Evolutionary conservation across 1,284 basidiomycete genomes (phyloP), one percentile per base, ranked within the genome.

Genomic region (Hypsizygus ulmarius): DNA sequence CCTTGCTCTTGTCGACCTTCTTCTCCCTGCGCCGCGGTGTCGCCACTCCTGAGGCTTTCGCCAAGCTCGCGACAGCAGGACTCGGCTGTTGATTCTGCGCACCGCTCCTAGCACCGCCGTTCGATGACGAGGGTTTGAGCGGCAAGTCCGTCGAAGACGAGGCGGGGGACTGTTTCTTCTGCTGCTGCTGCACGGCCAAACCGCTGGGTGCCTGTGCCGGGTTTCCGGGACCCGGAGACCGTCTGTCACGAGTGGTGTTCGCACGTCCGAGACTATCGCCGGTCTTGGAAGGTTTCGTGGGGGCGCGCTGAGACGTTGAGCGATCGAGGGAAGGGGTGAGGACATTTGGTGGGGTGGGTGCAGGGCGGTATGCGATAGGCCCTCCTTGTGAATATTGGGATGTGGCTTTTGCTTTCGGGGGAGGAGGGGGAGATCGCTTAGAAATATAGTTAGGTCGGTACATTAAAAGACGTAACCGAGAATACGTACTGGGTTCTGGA

Each of bases 21-120:
- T 92, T 93, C 70, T 96, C 91, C 50, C 93, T 73, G 55, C 93
- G 71, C 47, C 94, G 74, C 1, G 93, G 89, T 0, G 90, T 91
- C 28, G 89, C 83, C 15, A 77, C 78, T n/a, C 75, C 81, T 6
- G 78, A 72, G 5, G 75, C 72, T 70, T 89, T 87, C 34, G 82
- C 81, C 38, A 87, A 66, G 56, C 73, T 84, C 40, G 72, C 64
- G 2, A 73, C 73, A 6, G 82, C 81, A 19, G 82, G 68, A 54
- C 78, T 82, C 25, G 73, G 76, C 46, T 72, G 66, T 39, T 73
- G 72, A 27, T 69, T 60, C 51, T 71, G 67, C 5, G 61, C 64
- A 56, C 51, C 68, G 43, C 75, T 69, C 51, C 69, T 64, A 34
- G 63, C 56, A 57, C 55, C 52, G 21, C 55, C 52, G 21, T 40